Percentiles rank a stretch among this genome's conserved stretches.
Conservation (phyloP, 306 rosid species). For the Quercus berberidifolia region DNA sequence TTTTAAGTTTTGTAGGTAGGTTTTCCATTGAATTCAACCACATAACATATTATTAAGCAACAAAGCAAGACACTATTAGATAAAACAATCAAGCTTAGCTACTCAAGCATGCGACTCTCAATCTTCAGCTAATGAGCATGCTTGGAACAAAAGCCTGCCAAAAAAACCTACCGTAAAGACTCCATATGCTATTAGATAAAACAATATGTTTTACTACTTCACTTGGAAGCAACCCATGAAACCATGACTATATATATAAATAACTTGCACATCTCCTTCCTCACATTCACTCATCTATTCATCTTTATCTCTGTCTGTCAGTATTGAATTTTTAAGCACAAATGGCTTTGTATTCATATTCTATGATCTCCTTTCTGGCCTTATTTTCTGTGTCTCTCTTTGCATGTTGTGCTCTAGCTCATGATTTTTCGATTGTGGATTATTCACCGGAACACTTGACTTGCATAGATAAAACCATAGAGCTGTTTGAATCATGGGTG, state of each 20-base stretch:
- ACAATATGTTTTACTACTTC: conserved; percentile 20
- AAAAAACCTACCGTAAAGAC: conserved; percentile 47
- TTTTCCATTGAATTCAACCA: too few species aligned
- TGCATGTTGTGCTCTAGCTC: conserved; percentile 25
- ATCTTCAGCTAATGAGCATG: conserved; percentile 13
- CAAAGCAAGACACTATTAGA: too few species aligned
- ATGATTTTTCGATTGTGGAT: conserved; percentile 60
- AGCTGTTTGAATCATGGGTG: conserved; percentile 65
- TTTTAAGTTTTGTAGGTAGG: too few species aligned
- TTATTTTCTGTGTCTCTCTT: conserved; percentile 1
- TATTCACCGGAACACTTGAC: conserved; percentile 53
- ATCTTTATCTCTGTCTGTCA: not conserved
- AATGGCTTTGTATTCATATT: conserved; percentile 36
- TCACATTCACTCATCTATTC: conserved; percentile 14
- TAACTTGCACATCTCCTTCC: not conserved
- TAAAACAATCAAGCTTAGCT: too few species aligned
- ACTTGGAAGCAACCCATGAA: conserved; percentile 47
- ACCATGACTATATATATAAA: conserved; percentile 37
- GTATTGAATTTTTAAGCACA: not conserved
- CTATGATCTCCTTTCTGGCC: conserved; percentile 21
- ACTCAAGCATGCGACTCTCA: too few species aligned
- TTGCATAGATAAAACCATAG: conserved; percentile 54
- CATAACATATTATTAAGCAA: too few species aligned
- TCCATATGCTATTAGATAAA: conserved; percentile 6
- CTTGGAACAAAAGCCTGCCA: conserved; percentile 37